These are phyloP conservation scores for Amanita molliuscula DNA, from an alignment of 768 basidiomycete species.

Conservation along the genomic window DNA sequence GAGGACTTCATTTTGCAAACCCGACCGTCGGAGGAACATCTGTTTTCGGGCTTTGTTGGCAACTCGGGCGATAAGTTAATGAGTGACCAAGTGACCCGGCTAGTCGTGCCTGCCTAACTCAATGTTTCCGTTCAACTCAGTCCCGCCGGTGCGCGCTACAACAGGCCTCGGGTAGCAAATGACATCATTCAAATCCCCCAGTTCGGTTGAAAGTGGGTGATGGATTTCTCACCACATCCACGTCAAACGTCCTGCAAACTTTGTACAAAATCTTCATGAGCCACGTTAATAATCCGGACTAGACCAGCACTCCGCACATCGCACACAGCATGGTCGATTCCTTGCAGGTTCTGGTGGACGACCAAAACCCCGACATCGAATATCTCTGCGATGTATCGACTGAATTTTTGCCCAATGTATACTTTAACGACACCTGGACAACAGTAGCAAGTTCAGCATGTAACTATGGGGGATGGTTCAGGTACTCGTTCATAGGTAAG, in stretches of 20 bases:
- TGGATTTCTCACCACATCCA: background rate
- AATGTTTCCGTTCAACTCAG: background rate
- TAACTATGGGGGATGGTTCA: constrained; percentile 25
- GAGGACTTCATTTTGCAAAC: constrained; percentile 44
- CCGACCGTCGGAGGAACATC: constrained; percentile 25
- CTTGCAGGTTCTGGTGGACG: constrained; percentile 25
- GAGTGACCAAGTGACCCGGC: no score
- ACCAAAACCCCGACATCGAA: constrained; percentile 23
- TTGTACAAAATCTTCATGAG: constrained; percentile 1
- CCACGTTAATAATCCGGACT: background rate
- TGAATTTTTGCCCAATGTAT: constrained; percentile 22
- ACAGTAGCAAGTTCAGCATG: constrained; percentile 20
- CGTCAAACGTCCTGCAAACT: background rate
- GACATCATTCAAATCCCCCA: background rate
- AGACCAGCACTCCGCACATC: constrained; percentile 15
- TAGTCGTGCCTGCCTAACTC: no score
- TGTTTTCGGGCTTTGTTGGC: no score
- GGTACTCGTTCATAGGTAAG: constrained; percentile 28
- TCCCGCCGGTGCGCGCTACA: background rate
- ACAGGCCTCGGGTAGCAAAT: background rate
- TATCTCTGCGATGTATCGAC: constrained; percentile 27
- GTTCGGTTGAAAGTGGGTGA: background rate
- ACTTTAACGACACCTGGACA: constrained; percentile 30
- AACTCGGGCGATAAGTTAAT: no score
- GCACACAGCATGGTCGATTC: constrained; percentile 10